phyloP scores from a whole-genome alignment of 768 basidiomycete species.

The Tricholoma saponaceum region DNA sequence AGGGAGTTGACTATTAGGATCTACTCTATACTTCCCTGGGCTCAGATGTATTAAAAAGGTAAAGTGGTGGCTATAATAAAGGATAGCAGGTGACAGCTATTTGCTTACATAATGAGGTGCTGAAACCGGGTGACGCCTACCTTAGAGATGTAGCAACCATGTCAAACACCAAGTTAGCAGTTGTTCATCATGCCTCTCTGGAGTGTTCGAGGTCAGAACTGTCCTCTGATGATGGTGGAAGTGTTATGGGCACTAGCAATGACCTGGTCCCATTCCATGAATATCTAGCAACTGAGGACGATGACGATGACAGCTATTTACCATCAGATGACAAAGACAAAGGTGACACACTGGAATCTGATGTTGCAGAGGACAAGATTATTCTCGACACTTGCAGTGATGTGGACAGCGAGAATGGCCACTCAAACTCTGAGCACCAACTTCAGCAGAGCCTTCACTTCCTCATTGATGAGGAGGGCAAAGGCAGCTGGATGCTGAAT shows the following conservation, averaged over 20 bases:
- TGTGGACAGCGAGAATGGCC: neutral
- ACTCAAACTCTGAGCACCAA: neutral
- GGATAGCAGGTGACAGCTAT: no score
- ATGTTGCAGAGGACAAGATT: neutral
- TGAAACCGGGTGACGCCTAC: no score
- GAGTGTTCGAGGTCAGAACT: neutral
- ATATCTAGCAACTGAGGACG: neutral
- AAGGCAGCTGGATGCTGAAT: neutral
- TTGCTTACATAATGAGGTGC: no score
- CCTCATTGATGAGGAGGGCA: neutral
- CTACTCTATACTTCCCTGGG: no score
- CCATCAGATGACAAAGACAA: neutral
- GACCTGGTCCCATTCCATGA: neutral
- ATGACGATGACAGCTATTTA: neutral
- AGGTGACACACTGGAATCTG: neutral
- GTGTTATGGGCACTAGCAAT: neutral
- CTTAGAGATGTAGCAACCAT: no score
- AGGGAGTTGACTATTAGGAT: no score
- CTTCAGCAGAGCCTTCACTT: neutral
- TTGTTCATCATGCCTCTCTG: neutral
- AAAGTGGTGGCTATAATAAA: no score
- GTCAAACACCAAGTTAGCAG: neutral
- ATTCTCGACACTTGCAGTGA: neutral
- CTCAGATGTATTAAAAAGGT: no score
- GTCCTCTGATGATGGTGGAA: neutral